A percentile compares a stretch with the other conserved stretches of the same genome.
phyloP scores from a whole-genome alignment of 2,329 filamentous ascomycete genomes.

The Stemphylium beticola region DNA sequence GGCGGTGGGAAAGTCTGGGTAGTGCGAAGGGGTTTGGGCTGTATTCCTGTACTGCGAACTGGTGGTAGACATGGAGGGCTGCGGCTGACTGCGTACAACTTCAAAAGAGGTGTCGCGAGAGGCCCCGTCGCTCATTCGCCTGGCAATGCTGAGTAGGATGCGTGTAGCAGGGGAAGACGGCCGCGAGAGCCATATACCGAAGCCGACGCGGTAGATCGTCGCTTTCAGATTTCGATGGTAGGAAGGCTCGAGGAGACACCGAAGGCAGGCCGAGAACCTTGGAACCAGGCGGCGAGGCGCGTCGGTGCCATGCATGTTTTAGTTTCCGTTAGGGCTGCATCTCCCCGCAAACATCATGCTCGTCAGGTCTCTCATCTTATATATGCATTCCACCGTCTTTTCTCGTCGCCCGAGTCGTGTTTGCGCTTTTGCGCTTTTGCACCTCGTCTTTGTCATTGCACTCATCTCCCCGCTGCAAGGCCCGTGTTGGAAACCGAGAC shows the following conservation, averaged over 20 bases:
- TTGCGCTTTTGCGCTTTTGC: too few relatives aligned
- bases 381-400: neutral
- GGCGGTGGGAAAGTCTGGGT: conserved; percentile 28
- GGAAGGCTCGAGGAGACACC: conserved; percentile 29
- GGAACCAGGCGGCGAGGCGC: conserved; percentile 9
- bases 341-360: conserved; percentile 23
- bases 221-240: conserved; percentile 24
- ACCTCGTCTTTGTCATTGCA: neutral
- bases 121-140: conserved; percentile 29
- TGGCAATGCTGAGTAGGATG: conserved; percentile 19
- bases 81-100: conserved; percentile 35
- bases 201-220: conserved; percentile 24
- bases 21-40: conserved; percentile 35
- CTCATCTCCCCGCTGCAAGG: neutral
- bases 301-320: conserved; percentile 29
- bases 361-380: neutral
- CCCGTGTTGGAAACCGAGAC: too few relatives aligned
- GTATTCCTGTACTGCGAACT: conserved; percentile 39
- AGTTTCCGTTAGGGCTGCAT: conserved; percentile 33
- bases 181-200: conserved; percentile 29
- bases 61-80: conserved; percentile 38
- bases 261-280: conserved; percentile 29
- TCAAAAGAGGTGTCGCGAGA: conserved; percentile 22
- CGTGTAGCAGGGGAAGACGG: conserved; percentile 25
- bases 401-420: too few relatives aligned